Base-by-base conservation (phyloP, 306 rosid genomes). In the Dalbergia oliveri region DNA sequence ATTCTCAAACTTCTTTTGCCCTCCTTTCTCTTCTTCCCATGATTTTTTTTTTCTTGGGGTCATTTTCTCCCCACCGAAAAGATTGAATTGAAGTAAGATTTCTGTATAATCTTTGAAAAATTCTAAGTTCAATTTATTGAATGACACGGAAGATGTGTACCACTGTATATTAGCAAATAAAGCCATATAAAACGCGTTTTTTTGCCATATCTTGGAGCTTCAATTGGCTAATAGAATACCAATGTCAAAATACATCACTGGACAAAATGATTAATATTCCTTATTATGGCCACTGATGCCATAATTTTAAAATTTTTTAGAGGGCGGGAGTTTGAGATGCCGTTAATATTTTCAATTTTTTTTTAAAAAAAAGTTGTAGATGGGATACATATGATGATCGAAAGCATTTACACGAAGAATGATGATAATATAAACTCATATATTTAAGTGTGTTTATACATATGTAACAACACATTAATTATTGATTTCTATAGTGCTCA, bases 251-350 rank as follows among this genome's bases (percentile, higher is more conserved):
- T 49, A 35, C 15, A 21, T 47, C 53, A 23, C 41, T 41, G 3
- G 78, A 77, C 77, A 85, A 41, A 85, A 82, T 85, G 62, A 82
- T 85, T 49, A 50, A 56, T 74, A 31, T 73, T 61, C 54, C 76
- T 35, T 79, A 75, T 79, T 39, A 82, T 75, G n/a, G 7, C 57
- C 19, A 14, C 13, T 50, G 18, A 14, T 83, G 73, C 66, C 63
- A 70, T 33, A 6, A 33, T 79, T 73, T 56, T 59, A 49, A 31
- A 61, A 34, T 73, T 61, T 76, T 33, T 54, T 54, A 6, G 11
- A 21, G 9, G 11, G 57, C 4, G 57, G 57, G 11, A 9, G 11
- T 43, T 43, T 9, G 47, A 43, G 8, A 43, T 43, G 47, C 10
- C 2, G 41, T 4, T 43, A 6, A 43, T 43, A 43, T 43, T 43